Base-by-base conservation (phyloP, 1,284 basidiomycete species). In the Erythrobasidium hasegawianum region DNA sequence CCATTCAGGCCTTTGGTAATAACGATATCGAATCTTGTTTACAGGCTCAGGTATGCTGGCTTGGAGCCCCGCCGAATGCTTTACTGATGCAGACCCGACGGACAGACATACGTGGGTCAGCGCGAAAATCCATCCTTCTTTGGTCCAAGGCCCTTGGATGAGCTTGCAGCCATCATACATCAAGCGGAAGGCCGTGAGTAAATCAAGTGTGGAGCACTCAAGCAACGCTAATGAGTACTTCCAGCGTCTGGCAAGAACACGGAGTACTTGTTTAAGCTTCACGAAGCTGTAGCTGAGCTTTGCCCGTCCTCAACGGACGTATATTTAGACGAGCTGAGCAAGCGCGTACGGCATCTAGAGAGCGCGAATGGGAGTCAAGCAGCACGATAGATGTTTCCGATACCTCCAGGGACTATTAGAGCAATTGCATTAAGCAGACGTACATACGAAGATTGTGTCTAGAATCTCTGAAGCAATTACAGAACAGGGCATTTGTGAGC, bases 91-190 rank as follows among this genome's bases (percentile, higher is more conserved):
- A 18, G 43, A 18, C n/a, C 5, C 4, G 16, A 7, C 14, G 7
- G 14, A 18, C 55, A 64, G 81, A 86, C 87, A 68, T 90, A 90
- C 73, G 87, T 90, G 27, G 88, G 87, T 0, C 79, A 84, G 52
- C 83, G 83, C 40, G 85, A 86, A 71, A 90, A 90, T 68, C 86
- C 87, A 0, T 88, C 88, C 0, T 90, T 90, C 75, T 89, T 90
- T 58, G 90, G 89, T 1, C 87, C 87, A 1, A 86, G 90, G 75
- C 84, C 86, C 0, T 78, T 92, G 20, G 84, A 87, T 60, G 71
- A 71, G 7, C 83, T 92, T 8, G 85, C 88, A 0, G 75, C 82
- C 16, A 49, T 57, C 11, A 61, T 67, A 16, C 26, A 43, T 2
- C 26, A 38, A 18, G 60, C 47, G 29, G 58, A 53, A 18, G 64